These are phyloP conservation scores for Vigna reflexopilosa DNA, from an alignment of 306 rosid genomes.

Conservation along the genomic window DNA sequence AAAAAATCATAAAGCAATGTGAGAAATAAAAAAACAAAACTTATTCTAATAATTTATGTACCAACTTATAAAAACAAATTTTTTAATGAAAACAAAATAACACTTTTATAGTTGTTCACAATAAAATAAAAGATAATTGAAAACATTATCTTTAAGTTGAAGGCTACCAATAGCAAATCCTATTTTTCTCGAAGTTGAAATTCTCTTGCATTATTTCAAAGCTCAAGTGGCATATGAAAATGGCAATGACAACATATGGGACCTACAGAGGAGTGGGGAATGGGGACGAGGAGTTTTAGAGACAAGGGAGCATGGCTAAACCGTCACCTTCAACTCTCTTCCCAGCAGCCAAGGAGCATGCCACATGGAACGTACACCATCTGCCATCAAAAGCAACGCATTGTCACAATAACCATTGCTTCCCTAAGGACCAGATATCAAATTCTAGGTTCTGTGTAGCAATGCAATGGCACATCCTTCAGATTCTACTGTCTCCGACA, in stretches of 20 bases:
- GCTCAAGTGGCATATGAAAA: not conserved
- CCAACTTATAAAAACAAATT: not conserved
- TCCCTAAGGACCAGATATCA: conserved; percentile 33
- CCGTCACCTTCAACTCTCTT: conserved; percentile 51
- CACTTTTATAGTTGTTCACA: not conserved
- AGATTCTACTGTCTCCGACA: conserved; percentile 33
- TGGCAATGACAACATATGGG: conserved; percentile 46
- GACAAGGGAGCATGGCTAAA: conserved; percentile 79
- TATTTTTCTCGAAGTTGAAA: not conserved
- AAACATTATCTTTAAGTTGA: not conserved
- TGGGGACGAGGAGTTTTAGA: conserved; percentile 47
- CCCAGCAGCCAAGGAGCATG: conserved; percentile 54
- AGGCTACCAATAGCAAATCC: not conserved
- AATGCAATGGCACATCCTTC: conserved; percentile 18
- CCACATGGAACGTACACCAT: conserved; percentile 58
- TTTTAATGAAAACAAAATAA: not conserved
- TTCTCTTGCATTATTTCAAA: not conserved
- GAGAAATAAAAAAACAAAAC: not conserved
- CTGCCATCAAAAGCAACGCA: conserved; percentile 41
- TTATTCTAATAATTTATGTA: not conserved
- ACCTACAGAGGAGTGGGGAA: conserved; percentile 53
- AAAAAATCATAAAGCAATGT: not conserved
- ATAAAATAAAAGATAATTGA: not conserved
- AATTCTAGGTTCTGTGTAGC: conserved; percentile 34
- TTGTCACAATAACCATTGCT: conserved; percentile 42